These are phyloP conservation scores for barley (Hordeum vulgare) DNA, from an alignment of 176 grass and related monocot genomes.

Conservation along the genomic window DNA sequence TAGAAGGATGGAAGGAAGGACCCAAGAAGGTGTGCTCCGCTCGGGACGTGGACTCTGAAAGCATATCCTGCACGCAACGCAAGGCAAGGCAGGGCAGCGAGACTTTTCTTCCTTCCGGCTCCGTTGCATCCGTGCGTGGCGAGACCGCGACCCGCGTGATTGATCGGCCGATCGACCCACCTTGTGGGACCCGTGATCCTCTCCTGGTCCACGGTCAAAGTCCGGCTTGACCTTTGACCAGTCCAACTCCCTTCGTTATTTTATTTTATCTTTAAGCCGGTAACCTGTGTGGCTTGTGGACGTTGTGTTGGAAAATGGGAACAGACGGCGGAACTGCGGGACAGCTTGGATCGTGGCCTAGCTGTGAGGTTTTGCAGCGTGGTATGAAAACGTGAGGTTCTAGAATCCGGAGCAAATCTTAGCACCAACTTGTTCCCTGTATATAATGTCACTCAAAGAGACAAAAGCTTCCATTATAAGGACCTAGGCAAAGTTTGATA, in stretches of 20 bases:
- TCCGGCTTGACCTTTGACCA: conserved; percentile 29
- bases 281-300: background rate
- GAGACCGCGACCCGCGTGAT: background rate
- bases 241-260: background rate
- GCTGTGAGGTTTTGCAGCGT: no score
- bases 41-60: conserved; percentile 1
- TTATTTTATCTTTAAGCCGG: background rate
- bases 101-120: background rate
- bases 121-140: background rate
- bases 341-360: no score
- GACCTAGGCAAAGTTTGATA: no score
- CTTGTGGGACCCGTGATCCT: background rate
- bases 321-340: background rate
- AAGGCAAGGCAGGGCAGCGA: background rate
- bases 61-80: conserved; percentile 18
- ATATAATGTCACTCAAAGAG: no score
- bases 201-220: conserved; percentile 26
- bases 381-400: no score
- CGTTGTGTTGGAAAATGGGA: background rate
- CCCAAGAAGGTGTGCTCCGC: background rate
- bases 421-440: no score
- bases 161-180: background rate
- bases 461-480: no score
- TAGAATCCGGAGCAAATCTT: no score
- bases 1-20: conserved; percentile 5